Evolutionary conservation across 2,329 filamentous ascomycete species (phyloP).

Genomic region (Fusarium piperis): DNA sequence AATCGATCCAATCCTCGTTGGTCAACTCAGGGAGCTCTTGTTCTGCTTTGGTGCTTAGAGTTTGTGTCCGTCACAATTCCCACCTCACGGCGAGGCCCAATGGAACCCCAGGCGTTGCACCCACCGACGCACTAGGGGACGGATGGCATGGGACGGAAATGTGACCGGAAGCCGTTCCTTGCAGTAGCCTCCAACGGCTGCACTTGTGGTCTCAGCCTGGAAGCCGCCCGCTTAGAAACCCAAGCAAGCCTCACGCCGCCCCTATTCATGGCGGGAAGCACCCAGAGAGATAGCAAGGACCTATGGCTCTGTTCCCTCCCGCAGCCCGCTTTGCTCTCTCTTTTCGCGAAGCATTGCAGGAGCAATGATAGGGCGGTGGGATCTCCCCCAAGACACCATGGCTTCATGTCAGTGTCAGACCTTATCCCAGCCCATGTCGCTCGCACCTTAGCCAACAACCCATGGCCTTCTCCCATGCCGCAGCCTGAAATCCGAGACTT

Average conservation of each 20-base stretch:
- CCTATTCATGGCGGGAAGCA: slow-evolving; percentile 16
- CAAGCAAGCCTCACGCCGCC: slow-evolving; percentile 6
- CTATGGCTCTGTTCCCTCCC: slow-evolving; percentile 1
- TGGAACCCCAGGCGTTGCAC: slow-evolving; percentile 11
- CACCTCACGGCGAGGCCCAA: slow-evolving; percentile 18
- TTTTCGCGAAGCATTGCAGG: background rate
- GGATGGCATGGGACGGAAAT: slow-evolving; percentile 31
- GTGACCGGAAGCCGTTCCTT: slow-evolving; percentile 30
- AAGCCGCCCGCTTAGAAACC: slow-evolving; percentile 18
- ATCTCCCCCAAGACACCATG: slow-evolving; percentile 9
- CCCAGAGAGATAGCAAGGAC: slow-evolving; percentile 3
- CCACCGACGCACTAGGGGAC: slow-evolving; percentile 21
- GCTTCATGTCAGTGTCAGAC: slow-evolving; percentile 19
- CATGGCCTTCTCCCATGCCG: background rate
- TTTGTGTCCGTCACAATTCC: slow-evolving; percentile 19
- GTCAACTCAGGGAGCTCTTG: background rate
- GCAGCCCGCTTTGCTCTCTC: background rate
- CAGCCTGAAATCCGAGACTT: slow-evolving; percentile 5
- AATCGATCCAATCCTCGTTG: slow-evolving; percentile 21
- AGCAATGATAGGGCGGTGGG: background rate
- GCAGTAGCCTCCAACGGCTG: slow-evolving; percentile 37
- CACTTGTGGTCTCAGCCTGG: slow-evolving; percentile 21
- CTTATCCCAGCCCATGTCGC: slow-evolving; percentile 4
- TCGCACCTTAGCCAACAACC: slow-evolving; percentile 1
- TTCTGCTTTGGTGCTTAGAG: slow-evolving; percentile 32